These are phyloP conservation scores for Aspergillus thermomutatus DNA, from an alignment of 2,329 filamentous ascomycete genomes.

Conservation along the genomic window DNA sequence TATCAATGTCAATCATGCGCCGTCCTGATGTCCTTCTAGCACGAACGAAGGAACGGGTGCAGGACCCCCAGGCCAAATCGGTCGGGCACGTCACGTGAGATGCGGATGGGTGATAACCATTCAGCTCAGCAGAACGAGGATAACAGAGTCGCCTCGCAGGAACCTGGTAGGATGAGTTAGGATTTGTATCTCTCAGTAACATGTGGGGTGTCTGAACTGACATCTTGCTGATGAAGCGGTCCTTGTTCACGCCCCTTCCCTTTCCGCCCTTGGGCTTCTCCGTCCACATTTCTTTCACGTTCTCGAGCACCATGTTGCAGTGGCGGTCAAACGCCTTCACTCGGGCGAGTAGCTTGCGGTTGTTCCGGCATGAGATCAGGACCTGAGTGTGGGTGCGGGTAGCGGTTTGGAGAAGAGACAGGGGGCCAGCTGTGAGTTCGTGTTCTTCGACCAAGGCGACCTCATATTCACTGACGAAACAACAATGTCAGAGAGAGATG, in stretches of 20 bases:
- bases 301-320: constrained; percentile 98
- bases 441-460: constrained; percentile 77
- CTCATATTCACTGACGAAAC: constrained; percentile 68
- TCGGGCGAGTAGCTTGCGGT: constrained; percentile 91
- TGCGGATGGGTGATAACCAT: constrained; percentile 7
- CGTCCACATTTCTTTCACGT: constrained; percentile 99
- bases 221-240: constrained; percentile 98
- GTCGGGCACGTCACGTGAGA: constrained; percentile 3
- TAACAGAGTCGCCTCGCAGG: constrained; percentile 81
- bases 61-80: background rate
- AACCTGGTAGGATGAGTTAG: constrained; percentile 55
- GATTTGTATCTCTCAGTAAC: background rate
- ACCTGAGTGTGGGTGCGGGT: constrained; percentile 94
- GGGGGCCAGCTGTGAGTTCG: constrained; percentile 73
- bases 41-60: background rate
- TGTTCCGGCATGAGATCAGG: constrained; percentile 95
- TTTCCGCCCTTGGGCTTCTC: constrained; percentile 84
- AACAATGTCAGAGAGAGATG: constrained; percentile 19
- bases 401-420: constrained; percentile 95
- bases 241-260: constrained; percentile 96
- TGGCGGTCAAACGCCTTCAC: constrained; percentile 99
- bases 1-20: constrained; percentile 27
- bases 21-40: constrained; percentile 10
- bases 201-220: constrained; percentile 43
- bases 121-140: constrained; percentile 79